Percentiles rank a stretch among this genome's conserved stretches.
Conservation (phyloP, 2,329 filamentous ascomycete species). For the Geosmithia putterillii region DNA sequence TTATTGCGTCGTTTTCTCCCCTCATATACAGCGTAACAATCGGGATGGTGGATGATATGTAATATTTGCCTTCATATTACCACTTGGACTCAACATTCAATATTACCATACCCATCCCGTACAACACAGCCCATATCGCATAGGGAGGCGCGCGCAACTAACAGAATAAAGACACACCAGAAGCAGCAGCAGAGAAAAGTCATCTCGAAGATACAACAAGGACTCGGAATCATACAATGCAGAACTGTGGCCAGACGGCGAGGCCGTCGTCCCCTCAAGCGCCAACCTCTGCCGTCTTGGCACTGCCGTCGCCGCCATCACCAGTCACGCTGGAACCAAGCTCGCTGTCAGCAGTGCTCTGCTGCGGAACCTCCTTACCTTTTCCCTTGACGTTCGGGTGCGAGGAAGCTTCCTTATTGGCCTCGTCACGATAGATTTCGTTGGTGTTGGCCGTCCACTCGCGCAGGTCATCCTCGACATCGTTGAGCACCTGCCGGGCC, state of each 20-base stretch:
- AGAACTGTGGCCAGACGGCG: neutral
- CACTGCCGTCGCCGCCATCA: neutral
- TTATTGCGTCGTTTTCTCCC: no score
- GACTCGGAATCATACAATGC: neutral
- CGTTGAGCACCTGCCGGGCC: constrained; percentile 78
- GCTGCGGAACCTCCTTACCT: constrained; percentile 9
- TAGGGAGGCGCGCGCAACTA: no score
- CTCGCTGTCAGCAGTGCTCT: neutral
- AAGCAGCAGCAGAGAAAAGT: neutral
- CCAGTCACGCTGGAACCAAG: neutral
- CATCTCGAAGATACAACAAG: neutral
- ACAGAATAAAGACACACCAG: neutral
- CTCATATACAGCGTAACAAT: no score
- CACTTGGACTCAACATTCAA: no score
- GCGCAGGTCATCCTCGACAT: constrained; percentile 79
- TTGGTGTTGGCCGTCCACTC: constrained; percentile 50
- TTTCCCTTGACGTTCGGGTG: constrained; percentile 11
- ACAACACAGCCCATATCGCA: no score
- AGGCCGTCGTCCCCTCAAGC: constrained; percentile 6
- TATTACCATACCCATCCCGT: no score
- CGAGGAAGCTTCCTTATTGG: neutral
- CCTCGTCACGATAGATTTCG: neutral
- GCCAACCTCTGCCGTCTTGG: neutral
- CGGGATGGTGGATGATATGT: no score
- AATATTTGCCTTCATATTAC: no score